phyloP scores from a whole-genome alignment of 2,329 filamentous ascomycete species.

The Talaromyces marneffei region DNA sequence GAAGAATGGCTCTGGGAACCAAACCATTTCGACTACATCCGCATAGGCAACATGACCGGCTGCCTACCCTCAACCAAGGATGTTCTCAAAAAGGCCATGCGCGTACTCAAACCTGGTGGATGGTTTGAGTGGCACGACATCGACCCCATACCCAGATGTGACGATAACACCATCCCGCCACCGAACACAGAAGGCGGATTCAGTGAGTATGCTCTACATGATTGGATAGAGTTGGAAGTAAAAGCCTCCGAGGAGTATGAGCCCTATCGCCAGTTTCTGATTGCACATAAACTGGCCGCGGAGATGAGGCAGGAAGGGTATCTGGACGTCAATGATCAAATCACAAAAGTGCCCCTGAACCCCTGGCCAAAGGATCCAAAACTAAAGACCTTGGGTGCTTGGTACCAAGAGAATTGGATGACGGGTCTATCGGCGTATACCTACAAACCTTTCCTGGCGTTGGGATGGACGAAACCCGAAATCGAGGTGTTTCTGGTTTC shows the following conservation, averaged over 20 bases:
- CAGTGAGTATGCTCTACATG: constrained; percentile 37
- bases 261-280: constrained; percentile 44
- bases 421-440: constrained; percentile 40
- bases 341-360: constrained; percentile 50
- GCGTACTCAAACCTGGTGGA: constrained; percentile 43
- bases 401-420: constrained; percentile 44
- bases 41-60: constrained; percentile 54
- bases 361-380: constrained; percentile 47
- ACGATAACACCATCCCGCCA: constrained; percentile 49
- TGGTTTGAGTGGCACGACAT: constrained; percentile 44
- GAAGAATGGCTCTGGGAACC: constrained; percentile 55
- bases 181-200: constrained; percentile 34
- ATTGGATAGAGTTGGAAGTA: constrained; percentile 43
- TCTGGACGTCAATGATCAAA: constrained; percentile 49
- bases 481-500: constrained; percentile 44
- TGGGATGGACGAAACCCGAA: constrained; percentile 42
- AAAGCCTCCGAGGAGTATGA: constrained; percentile 41
- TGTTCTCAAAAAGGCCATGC: constrained; percentile 38
- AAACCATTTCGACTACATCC: constrained; percentile 53
- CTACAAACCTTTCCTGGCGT: constrained; percentile 37
- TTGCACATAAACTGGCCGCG: constrained; percentile 49
- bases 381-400: constrained; percentile 45
- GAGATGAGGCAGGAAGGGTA: constrained; percentile 55
- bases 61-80: constrained; percentile 52
- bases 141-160: constrained; percentile 45